These are phyloP conservation scores for Pythium brachiatum DNA, from an alignment of 352 stramenopile species.

Conservation along the genomic window DNA sequence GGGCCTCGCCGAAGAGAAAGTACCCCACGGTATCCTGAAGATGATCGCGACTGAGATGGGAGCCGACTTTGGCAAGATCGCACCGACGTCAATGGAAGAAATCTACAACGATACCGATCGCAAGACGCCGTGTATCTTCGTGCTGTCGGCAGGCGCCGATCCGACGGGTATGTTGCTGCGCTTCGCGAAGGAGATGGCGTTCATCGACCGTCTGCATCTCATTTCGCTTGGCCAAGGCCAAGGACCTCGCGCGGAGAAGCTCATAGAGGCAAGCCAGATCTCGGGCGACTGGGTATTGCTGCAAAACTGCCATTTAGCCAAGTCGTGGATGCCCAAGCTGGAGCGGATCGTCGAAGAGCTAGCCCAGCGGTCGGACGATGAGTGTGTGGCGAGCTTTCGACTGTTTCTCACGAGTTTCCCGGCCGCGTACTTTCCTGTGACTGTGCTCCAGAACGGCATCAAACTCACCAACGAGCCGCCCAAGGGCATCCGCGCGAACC, in stretches of 20 bases:
- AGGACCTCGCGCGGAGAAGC: conserved; percentile 84
- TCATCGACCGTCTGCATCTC: conserved; percentile 86
- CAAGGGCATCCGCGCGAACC: conserved; percentile 89
- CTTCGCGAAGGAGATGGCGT: conserved; percentile 89
- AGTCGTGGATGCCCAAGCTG: conserved; percentile 92
- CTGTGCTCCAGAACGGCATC: conserved; percentile 91
- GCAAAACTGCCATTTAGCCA: conserved; percentile 94
- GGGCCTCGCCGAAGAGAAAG: conserved; percentile 87
- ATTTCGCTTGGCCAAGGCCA: conserved; percentile 93
- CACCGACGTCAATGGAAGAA: conserved; percentile 89
- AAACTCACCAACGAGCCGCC: conserved; percentile 93
- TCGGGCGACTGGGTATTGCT: conserved; percentile 92
- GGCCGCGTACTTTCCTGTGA: conserved; percentile 90
- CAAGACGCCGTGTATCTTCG: conserved; percentile 93
- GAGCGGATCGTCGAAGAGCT: conserved; percentile 91
- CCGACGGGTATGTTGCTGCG: conserved; percentile 92
- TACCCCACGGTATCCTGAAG: conserved; percentile 76
- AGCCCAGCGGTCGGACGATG: conserved; percentile 45
- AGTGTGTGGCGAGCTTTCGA: conserved; percentile 74
- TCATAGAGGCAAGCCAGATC: conserved; percentile 83
- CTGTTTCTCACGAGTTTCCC: conserved; percentile 93
- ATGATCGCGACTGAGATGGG: conserved; percentile 90
- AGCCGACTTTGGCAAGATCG: conserved; percentile 78
- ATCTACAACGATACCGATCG: conserved; percentile 92
- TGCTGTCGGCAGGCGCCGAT: conserved; percentile 89